Evolutionary conservation across 768 basidiomycete genomes (phyloP).

Genomic region (Leccinum variicolor): DNA sequence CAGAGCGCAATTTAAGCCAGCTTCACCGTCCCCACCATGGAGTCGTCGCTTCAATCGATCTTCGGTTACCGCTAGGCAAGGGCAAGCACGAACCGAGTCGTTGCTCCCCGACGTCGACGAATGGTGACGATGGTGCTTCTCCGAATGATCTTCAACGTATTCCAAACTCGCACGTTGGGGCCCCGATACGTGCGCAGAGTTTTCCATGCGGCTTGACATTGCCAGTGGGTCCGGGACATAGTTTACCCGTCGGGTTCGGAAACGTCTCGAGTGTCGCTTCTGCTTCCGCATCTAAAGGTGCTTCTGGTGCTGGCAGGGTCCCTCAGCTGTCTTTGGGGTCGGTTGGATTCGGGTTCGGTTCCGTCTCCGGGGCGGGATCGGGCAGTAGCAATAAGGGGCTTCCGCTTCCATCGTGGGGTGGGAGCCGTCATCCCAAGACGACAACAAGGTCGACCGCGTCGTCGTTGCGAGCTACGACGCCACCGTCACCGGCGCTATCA

Average conservation of each 20-base stretch:
- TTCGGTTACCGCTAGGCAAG: constrained; percentile 2
- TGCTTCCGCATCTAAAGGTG: not conserved
- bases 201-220: constrained; percentile 1
- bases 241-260: constrained; percentile 3
- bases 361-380: not conserved
- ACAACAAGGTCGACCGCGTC: constrained; percentile 1
- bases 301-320: not conserved
- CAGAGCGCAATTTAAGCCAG: not conserved
- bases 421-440: not conserved
- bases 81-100: not conserved
- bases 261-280: not conserved
- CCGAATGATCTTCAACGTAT: constrained; percentile 17
- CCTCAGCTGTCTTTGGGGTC: constrained; percentile 9
- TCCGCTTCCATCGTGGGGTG: constrained; percentile 19
- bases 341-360: not conserved
- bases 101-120: constrained; percentile 1
- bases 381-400: not conserved
- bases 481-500: not conserved
- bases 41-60: constrained; percentile 18
- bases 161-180: not conserved
- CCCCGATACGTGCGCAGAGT: constrained; percentile 13
- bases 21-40: not conserved
- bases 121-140: constrained; percentile 14
- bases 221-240: not conserved
- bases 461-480: not conserved